Base-by-base conservation (phyloP, 495 filamentous ascomycete species). In the Achaetomiella virescens region DNA sequence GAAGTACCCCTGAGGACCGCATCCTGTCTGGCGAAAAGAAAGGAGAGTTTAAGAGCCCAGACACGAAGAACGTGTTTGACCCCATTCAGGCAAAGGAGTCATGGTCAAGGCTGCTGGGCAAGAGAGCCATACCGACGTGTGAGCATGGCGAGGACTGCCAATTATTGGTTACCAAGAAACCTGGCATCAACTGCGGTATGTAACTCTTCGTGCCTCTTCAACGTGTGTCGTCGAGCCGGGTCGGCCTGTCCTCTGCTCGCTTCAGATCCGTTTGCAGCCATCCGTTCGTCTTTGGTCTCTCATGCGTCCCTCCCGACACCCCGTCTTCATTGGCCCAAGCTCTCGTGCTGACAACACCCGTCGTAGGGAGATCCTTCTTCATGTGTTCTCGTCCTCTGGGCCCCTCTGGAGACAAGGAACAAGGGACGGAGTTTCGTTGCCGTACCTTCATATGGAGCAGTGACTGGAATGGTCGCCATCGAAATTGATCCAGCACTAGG, bases 71-170 rank as follows among this genome's bases (percentile, higher is more conserved):
- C 18, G 64, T 88, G 12, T 76, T 85, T 38, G 88, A 92, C 65
- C 85, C 86, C 2, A 82, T 90, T 37, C 78, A 77, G 47, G 79
- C 81, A 51, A 95, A 91, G 64, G 85, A 91, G 61, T 87, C 88
- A 22, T 97, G 93, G 93, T 78, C 79, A 1, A 90, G 87, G 66
- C 75, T 98, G 1, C 87, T 98, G 48, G 82, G 85, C 14, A 91
- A 89, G 64, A 82, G 85, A 49, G 70, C 76, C 1, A 73, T 82
- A 3, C 93, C 93, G 2, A 78, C 75, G 48, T 98, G 93, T 67
- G 90, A 96, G 29, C 93, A 98, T 65, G 75, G 81, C 49, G 93
- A 98, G 52, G 86, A 88, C 15, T 97, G 93, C 66, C 84, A 88
- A 48, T 87, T 76, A 48, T 60, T 90, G 31, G 78, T 83, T 8